Evolutionary conservation across 352 stramenopile genomes (phyloP).

Genomic region (Globisporangium spiculum): DNA sequence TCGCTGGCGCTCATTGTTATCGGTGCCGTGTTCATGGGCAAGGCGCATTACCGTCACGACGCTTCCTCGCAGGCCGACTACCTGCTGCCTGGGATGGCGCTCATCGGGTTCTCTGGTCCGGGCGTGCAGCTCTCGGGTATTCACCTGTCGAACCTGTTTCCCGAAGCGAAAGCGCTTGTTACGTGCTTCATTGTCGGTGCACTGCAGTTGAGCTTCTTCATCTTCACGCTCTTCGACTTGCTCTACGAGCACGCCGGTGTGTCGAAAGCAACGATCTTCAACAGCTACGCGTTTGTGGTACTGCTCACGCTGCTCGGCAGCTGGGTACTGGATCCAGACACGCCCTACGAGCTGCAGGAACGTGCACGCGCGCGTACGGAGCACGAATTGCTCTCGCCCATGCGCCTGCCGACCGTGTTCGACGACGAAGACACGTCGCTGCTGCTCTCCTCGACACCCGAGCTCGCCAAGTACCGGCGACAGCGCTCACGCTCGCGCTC

Average conservation of each 20-base stretch:
- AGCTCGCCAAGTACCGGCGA: conserved; percentile 37
- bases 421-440: conserved; percentile 51
- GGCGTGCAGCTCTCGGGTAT: conserved; percentile 68
- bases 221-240: conserved; percentile 64
- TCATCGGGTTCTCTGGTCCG: conserved; percentile 61
- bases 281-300: conserved; percentile 44
- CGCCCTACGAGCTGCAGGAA: conserved; percentile 29
- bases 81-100: conserved; percentile 58
- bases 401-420: conserved; percentile 55
- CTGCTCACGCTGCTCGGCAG: conserved; percentile 51
- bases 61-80: conserved; percentile 23
- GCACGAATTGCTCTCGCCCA: conserved; percentile 53
- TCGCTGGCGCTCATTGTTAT: conserved; percentile 45
- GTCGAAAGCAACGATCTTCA: conserved; percentile 48
- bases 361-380: conserved; percentile 17
- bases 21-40: conserved; percentile 49
- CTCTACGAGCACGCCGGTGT: conserved; percentile 39
- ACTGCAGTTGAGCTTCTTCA: conserved; percentile 69
- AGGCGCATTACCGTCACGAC: conserved; percentile 28
- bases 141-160: conserved; percentile 76
- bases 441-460: conserved; percentile 46
- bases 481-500: conserved; percentile 16
- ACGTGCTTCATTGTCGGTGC: conserved; percentile 70
- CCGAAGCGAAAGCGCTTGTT: conserved; percentile 57
- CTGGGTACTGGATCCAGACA: conserved; percentile 55